phyloP scores from a whole-genome alignment of 257 asterid species.

The Nicotiana sylvestris region DNA sequence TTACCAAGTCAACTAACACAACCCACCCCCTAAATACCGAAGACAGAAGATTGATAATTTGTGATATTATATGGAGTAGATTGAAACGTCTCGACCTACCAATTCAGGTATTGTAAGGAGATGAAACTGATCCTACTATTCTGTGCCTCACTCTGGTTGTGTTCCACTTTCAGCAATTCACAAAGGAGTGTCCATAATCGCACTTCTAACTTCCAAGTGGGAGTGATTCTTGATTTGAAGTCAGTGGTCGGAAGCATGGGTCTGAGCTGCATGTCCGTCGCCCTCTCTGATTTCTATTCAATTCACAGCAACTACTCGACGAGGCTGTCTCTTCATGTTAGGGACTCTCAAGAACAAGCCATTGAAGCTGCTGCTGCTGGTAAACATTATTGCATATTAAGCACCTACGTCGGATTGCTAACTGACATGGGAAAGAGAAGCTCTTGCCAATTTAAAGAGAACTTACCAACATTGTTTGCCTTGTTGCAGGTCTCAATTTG shows the following conservation, averaged over 20 bases:
- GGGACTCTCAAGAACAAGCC: conserved; percentile 35
- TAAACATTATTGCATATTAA: conserved; percentile 7
- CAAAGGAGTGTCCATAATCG: conserved; percentile 15
- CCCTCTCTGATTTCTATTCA: conserved; percentile 37
- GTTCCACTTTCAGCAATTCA: conserved; percentile 23
- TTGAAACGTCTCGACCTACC: background rate
- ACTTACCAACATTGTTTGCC: background rate
- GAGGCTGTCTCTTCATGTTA: conserved; percentile 27
- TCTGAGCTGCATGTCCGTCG: conserved; percentile 29
- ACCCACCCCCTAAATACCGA: background rate
- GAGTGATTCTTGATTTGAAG: conserved; percentile 27
- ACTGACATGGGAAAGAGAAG: background rate
- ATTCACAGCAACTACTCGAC: conserved; percentile 24
- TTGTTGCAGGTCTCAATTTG: conserved; percentile 35
- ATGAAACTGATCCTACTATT: conserved; percentile 9
- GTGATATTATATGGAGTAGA: background rate
- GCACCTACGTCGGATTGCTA: background rate
- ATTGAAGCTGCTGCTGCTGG: conserved; percentile 51
- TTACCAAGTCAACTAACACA: conserved; percentile 1
- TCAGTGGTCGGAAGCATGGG: conserved; percentile 40
- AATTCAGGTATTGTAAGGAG: conserved; percentile 1
- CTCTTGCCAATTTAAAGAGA: background rate
- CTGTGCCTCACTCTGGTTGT: conserved; percentile 9
- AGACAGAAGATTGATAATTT: background rate
- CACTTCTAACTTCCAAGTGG: conserved; percentile 19